phyloP scores from a whole-genome alignment of 345 rosid species.

The Eucalyptus erythrocorys region DNA sequence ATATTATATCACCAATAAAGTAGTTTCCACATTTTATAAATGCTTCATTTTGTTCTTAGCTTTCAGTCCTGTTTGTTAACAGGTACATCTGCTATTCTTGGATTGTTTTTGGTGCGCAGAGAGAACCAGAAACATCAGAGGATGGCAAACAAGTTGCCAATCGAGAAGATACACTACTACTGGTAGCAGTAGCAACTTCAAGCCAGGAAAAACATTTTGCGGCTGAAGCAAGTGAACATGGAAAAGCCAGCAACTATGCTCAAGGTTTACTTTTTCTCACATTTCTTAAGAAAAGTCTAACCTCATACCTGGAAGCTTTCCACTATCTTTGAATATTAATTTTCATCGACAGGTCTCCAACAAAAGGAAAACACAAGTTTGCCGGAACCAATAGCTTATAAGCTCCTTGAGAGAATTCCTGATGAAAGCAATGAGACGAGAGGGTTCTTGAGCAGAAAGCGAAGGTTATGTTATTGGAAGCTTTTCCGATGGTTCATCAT shows the following conservation, averaged over 20 bases:
- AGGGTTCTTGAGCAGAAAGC: background rate
- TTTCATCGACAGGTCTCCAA: background rate
- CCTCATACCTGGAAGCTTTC: background rate
- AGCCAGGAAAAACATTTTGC: conserved; percentile 5
- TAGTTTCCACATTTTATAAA: background rate
- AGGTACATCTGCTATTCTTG: background rate
- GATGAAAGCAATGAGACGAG: background rate
- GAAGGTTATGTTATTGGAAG: background rate
- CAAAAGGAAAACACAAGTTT: background rate
- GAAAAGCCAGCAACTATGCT: conserved; percentile 1
- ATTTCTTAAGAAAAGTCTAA: background rate
- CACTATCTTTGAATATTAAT: background rate
- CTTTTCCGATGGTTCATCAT: background rate
- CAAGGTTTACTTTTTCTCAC: background rate
- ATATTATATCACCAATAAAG: background rate
- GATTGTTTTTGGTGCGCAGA: conserved; percentile 15
- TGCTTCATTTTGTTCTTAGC: background rate
- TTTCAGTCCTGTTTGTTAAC: background rate
- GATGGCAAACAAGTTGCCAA: conserved; percentile 1
- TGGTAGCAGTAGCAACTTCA: background rate
- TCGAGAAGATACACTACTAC: conserved; percentile 5
- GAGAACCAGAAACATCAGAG: conserved; percentile 7
- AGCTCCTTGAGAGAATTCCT: background rate
- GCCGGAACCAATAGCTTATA: background rate
- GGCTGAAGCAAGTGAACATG: conserved; percentile 2